Percentiles rank a stretch among this genome's conserved stretches.
These are phyloP conservation scores for Debaryomyces nepalensis DNA, from an alignment of 1,139 yeast species.

Conservation along the genomic window DNA sequence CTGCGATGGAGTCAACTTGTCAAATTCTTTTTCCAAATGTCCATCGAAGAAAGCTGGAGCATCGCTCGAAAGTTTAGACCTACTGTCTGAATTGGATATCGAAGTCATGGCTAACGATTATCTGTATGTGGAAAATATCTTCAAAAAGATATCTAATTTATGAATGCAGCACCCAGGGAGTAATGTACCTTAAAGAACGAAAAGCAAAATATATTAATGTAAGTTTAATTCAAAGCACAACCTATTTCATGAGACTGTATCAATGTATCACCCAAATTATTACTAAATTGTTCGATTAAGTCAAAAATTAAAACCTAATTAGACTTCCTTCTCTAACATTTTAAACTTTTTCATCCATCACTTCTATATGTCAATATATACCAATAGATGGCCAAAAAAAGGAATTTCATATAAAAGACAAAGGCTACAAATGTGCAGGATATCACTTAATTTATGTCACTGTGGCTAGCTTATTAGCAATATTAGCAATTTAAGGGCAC, in stretches of 20 bases:
- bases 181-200: not conserved
- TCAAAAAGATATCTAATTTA: not conserved
- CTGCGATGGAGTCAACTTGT: conserved; percentile 4
- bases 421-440: conserved; percentile 3
- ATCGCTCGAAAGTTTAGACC: not conserved
- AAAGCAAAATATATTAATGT: too few species aligned
- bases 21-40: conserved; percentile 1
- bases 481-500: conserved; percentile 8
- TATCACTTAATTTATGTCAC: not conserved
- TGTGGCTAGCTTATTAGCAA: conserved; percentile 1
- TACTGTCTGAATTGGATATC: not conserved
- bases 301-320: too few species aligned
- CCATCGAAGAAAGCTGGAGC: not conserved
- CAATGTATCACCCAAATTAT: not conserved
- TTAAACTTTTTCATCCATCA: too few species aligned
- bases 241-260: not conserved
- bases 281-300: conserved; percentile 1
- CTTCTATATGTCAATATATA: not conserved
- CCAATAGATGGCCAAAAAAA: conserved; percentile 2
- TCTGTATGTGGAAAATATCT: too few species aligned
- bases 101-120: too few species aligned
- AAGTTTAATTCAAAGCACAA: not conserved
- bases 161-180: not conserved
- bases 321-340: too few species aligned
- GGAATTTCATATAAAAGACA: not conserved